Evolutionary conservation across 2,329 filamentous ascomycete species (phyloP).

Genomic region (Parastagonospora avenae): DNA sequence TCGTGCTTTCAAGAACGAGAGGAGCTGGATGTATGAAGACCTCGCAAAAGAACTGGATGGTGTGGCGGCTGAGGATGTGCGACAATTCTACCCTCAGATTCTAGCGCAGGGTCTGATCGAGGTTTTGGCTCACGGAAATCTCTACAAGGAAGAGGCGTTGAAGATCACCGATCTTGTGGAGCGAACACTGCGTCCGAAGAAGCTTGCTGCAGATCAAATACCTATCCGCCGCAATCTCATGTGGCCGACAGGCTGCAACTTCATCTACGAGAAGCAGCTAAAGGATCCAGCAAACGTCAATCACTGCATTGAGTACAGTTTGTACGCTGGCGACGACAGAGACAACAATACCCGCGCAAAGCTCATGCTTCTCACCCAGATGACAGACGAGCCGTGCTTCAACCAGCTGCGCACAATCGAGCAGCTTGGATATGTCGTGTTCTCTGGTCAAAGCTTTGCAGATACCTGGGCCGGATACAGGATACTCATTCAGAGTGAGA

Average conservation of each 20-base stretch:
- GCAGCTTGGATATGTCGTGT: slow-evolving; percentile 96
- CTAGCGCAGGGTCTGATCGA: slow-evolving; percentile 87
- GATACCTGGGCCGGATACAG: slow-evolving; percentile 80
- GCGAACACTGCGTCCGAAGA: slow-evolving; percentile 73
- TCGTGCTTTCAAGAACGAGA: slow-evolving; percentile 77
- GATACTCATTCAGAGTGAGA: slow-evolving; percentile 92
- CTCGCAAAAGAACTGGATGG: slow-evolving; percentile 75
- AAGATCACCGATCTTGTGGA: slow-evolving; percentile 84
- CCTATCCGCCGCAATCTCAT: slow-evolving; percentile 76
- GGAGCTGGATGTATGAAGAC: slow-evolving; percentile 79
- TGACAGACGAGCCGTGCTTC: slow-evolving; percentile 91
- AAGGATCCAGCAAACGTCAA: slow-evolving; percentile 85
- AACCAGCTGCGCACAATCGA: slow-evolving; percentile 96
- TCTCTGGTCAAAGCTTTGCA: slow-evolving; percentile 74
- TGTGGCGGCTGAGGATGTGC: slow-evolving; percentile 75
- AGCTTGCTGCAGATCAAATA: slow-evolving; percentile 79
- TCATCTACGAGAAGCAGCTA: slow-evolving; percentile 77
- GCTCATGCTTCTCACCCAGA: slow-evolving; percentile 81
- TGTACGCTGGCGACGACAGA: slow-evolving; percentile 52
- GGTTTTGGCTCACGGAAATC: slow-evolving; percentile 84
- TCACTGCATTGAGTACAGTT: slow-evolving; percentile 57
- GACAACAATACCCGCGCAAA: slow-evolving; percentile 76
- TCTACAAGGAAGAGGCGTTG: slow-evolving; percentile 91
- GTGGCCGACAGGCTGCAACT: slow-evolving; percentile 80
- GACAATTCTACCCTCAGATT: slow-evolving; percentile 78